These are phyloP conservation scores for Raphanus sativus DNA, from an alignment of 345 rosid species.

Conservation along the genomic window DNA sequence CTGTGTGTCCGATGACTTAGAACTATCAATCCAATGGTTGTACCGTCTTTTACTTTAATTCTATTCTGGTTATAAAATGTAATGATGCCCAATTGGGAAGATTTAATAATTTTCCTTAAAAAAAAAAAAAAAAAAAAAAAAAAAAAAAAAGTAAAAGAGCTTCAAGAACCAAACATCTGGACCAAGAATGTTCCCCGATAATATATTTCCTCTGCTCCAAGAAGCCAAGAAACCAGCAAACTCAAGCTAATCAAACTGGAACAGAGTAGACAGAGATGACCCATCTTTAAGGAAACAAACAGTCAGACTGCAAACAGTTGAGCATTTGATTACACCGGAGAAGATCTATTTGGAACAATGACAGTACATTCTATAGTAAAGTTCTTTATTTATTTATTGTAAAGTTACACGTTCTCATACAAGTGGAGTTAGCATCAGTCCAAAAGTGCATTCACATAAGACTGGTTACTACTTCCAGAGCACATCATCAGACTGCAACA, in stretches of 20 bases:
- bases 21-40: no score
- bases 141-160: not conserved
- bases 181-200: slow-evolving; percentile 40
- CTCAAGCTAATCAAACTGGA: slow-evolving; percentile 19
- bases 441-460: slow-evolving; percentile 2
- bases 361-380: not conserved
- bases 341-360: not conserved
- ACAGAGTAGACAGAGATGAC: slow-evolving; percentile 15
- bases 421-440: slow-evolving; percentile 15
- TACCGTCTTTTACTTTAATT: no score
- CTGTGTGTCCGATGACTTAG: no score
- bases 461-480: not conserved
- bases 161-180: slow-evolving; percentile 34
- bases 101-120: no score
- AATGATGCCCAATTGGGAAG: no score
- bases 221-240: slow-evolving; percentile 33
- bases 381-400: not conserved
- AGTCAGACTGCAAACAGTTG: no score
- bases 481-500: not conserved
- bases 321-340: not conserved
- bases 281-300: slow-evolving; percentile 24
- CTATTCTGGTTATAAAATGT: no score
- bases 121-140: no score
- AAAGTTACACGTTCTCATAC: slow-evolving; percentile 4
- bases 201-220: slow-evolving; percentile 26